These are phyloP conservation scores for Kluyveromyces siamensis DNA, from an alignment of 805 yeast genomes.

Conservation along the genomic window DNA sequence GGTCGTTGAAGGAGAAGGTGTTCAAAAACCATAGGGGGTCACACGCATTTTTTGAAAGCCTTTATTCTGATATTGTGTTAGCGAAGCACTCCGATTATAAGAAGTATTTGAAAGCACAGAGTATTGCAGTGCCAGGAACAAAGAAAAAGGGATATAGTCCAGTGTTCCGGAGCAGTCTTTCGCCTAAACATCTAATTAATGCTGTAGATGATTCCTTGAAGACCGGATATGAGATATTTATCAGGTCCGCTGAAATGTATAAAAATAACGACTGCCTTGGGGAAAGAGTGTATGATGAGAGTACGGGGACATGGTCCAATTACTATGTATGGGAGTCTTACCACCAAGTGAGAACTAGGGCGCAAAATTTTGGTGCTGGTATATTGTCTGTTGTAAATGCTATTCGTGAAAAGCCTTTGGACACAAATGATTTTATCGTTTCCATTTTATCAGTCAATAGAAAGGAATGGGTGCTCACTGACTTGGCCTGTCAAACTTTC, in stretches of 20 bases:
- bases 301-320: constrained; percentile 31
- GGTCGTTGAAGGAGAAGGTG: constrained; percentile 11
- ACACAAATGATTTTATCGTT: constrained; percentile 37
- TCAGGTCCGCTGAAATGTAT: constrained; percentile 31
- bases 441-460: constrained; percentile 50
- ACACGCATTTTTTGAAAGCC: constrained; percentile 19
- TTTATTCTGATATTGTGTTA: constrained; percentile 17
- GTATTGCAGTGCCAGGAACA: constrained; percentile 30
- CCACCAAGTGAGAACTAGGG: constrained; percentile 33
- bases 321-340: constrained; percentile 38
- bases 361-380: constrained; percentile 48
- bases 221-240: constrained; percentile 39
- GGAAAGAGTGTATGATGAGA: constrained; percentile 27
- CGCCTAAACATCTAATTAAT: constrained; percentile 28
- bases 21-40: constrained; percentile 15
- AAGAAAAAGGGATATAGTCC: constrained; percentile 39
- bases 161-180: constrained; percentile 37
- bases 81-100: constrained; percentile 18
- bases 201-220: constrained; percentile 35
- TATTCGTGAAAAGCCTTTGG: constrained; percentile 25
- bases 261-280: constrained; percentile 40
- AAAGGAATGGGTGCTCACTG: constrained; percentile 62
- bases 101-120: constrained; percentile 24
- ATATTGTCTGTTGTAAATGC: constrained; percentile 35
- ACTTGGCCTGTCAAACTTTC: constrained; percentile 57